Evolutionary conservation across 768 basidiomycete genomes (phyloP), one percentile per base, ranked within the genome.

Genomic region (Termitomyces eurrhizus): DNA sequence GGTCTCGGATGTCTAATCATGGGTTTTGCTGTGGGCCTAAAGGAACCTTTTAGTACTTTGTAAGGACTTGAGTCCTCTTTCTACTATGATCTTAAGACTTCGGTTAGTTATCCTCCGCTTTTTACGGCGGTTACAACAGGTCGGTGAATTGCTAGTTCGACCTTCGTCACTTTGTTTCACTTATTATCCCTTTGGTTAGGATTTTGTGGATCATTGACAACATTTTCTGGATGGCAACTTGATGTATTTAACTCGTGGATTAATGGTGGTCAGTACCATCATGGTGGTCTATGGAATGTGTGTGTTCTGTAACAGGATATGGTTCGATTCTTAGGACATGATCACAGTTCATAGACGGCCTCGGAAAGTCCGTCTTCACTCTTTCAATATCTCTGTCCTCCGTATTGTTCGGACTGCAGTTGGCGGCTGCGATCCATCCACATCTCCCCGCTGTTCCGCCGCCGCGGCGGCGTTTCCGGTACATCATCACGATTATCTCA

Each of bases 191-290:
- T 14, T 33, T 16, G n/a, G n/a, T 42, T 45, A 89, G 95, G 93
- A 14, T 93, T 98, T 72, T 98, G 97, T 69, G 97, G 96, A 3
- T 96, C 93, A 1, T 74, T 98, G 66, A 99, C 97, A 11, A 98
- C 95, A 2, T 98, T 98, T 77, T 97, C 95, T 16, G 84, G 88
- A 41, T 98, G 97, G 97, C 93, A 98, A 73, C 70, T 92, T 11
- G 92, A 95, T 62, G 74, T 93, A 0, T 98, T 96, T 68, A 73
- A 81, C 56, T 90, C 93, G 0, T 98, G 95, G 86, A 78, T 89
- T 0, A 93, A 98, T 70, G 73, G 80, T 3, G 76, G 77, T 39
- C 72, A 77, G 11, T 81, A 79, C 51, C 70, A 78, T 57, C 82
- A 89, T 52, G 78, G 80, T 53, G 87, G 92, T 55, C 78, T 98